Evolutionary conservation across 208 protist species (phyloP).

Genomic region (Leishmania amazonensis): DNA sequence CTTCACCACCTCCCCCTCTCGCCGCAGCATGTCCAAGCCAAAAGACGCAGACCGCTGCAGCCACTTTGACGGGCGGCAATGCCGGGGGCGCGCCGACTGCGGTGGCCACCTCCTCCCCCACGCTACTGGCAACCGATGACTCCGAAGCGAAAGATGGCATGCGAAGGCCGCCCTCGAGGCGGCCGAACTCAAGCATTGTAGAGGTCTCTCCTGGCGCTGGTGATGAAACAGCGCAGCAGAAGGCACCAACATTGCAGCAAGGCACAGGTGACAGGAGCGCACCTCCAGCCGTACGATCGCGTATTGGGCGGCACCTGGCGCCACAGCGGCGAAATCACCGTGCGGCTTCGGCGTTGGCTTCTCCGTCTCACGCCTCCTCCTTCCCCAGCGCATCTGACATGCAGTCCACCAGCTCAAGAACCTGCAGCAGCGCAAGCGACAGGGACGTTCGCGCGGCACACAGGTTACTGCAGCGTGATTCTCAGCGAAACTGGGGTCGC

Average conservation of each 20-base stretch:
- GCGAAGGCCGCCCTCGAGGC: conserved; percentile 24
- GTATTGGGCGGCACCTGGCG: not conserved
- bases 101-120: not conserved
- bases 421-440: not conserved
- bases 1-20: not conserved
- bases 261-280: not conserved
- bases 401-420: not conserved
- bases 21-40: not conserved
- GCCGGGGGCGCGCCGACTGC: not conserved
- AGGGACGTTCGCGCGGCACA: not conserved
- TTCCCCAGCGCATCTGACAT: not conserved
- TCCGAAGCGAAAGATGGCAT: conserved; percentile 20
- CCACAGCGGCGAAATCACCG: conserved; percentile 1
- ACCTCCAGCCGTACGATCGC: not conserved
- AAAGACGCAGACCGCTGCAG: not conserved
- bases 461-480: not conserved
- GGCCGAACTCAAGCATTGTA: conserved; percentile 3
- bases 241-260: not conserved
- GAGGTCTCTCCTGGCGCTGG: not conserved
- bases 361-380: conserved; percentile 1
- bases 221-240: not conserved
- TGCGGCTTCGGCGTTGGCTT: not conserved
- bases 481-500: not conserved
- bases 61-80: not conserved
- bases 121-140: conserved; percentile 7